A percentile compares a stretch with the other conserved stretches of the same genome.
Evolutionary conservation across 352 stramenopile genomes (phyloP).

Genomic region (Globisporangium abappressorium): DNA sequence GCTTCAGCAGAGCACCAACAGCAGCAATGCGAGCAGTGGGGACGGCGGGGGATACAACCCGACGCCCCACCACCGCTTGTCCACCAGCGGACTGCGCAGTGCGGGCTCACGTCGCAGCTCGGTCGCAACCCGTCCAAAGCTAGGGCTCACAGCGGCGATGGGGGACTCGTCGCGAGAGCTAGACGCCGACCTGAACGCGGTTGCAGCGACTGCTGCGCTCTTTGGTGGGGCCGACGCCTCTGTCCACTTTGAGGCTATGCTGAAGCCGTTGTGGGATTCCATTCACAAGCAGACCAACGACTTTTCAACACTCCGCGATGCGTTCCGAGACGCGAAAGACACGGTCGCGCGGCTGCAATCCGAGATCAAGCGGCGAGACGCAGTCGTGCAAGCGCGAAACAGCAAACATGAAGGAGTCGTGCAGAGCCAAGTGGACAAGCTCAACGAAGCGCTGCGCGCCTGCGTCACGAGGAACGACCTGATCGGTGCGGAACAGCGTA

Average conservation of each 20-base stretch:
- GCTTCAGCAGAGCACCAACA: constrained; percentile 46
- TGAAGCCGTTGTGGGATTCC: constrained; percentile 76
- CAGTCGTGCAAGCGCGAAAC: constrained; percentile 72
- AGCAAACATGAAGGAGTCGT: constrained; percentile 70
- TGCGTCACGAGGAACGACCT: constrained; percentile 80
- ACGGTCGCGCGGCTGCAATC: constrained; percentile 67
- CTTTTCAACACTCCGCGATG: constrained; percentile 53
- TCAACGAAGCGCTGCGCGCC: constrained; percentile 68
- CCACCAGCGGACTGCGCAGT: constrained; percentile 30
- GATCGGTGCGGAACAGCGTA: constrained; percentile 70
- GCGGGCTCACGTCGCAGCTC: constrained; percentile 10
- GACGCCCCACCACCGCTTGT: constrained; percentile 56
- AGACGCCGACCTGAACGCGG: constrained; percentile 22
- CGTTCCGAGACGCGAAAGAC: constrained; percentile 71
- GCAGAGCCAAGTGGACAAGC: constrained; percentile 73
- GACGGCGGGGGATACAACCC: constrained; percentile 32
- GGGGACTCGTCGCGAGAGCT: constrained; percentile 18
- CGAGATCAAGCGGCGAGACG: constrained; percentile 81
- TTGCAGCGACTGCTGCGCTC: constrained; percentile 22
- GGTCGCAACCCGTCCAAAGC: constrained; percentile 1
- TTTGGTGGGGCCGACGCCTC: background rate
- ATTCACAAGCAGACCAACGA: constrained; percentile 79
- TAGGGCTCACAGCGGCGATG: constrained; percentile 21
- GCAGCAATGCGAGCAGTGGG: constrained; percentile 1
- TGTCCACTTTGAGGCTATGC: constrained; percentile 16